Evolutionary conservation across 2,329 filamentous ascomycete species (phyloP).

Genomic region (Sporothrix phasma): DNA sequence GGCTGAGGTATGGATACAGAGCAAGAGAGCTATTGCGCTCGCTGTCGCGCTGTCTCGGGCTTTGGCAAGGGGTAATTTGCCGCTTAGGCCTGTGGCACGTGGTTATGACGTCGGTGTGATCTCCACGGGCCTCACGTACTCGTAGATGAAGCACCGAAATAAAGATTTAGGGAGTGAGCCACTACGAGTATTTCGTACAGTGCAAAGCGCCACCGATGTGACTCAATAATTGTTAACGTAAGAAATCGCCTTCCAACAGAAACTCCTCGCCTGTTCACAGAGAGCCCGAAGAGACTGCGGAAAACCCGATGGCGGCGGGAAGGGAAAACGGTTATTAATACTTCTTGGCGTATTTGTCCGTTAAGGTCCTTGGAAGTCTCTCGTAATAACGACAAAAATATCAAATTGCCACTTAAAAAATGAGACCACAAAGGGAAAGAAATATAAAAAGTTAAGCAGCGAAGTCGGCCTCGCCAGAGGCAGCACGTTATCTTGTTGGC

Average conservation of each 20-base stretch:
- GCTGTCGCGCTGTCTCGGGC: not conserved
- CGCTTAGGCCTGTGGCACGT: slow-evolving; percentile 6
- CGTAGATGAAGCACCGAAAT: too few relatives aligned
- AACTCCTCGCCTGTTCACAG: too few relatives aligned
- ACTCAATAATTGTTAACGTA: too few relatives aligned
- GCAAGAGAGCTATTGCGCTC: too few relatives aligned
- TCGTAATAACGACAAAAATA: not conserved
- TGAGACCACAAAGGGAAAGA: too few relatives aligned
- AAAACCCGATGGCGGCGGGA: not conserved
- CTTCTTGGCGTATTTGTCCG: not conserved
- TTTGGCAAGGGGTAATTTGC: not conserved
- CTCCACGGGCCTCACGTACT: too few relatives aligned
- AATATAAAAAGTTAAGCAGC: too few relatives aligned
- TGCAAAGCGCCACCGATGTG: not conserved
- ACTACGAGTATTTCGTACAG: too few relatives aligned
- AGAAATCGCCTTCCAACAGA: not conserved
- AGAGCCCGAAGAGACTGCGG: not conserved
- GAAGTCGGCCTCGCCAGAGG: too few relatives aligned
- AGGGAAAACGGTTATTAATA: not conserved
- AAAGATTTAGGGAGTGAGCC: too few relatives aligned
- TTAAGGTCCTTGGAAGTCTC: not conserved
- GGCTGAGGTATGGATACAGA: not conserved
- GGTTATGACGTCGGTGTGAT: slow-evolving; percentile 7
- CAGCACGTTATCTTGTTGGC: too few relatives aligned
- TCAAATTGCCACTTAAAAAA: not conserved